Base-by-base conservation (phyloP, 2,329 filamentous ascomycete genomes). In the Pseudophaeomoniella oleicola region DNA sequence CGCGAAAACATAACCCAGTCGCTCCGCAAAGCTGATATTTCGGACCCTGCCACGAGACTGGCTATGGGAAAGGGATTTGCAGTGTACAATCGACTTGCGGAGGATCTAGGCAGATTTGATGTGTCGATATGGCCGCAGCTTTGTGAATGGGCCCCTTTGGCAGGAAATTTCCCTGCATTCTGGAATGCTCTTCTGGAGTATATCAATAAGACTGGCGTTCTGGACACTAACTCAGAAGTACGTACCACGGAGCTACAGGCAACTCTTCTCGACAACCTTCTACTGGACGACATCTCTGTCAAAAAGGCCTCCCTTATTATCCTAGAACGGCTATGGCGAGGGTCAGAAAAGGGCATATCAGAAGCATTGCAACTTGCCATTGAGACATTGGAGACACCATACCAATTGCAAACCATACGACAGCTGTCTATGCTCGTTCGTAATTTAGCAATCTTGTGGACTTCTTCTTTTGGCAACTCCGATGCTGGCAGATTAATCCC, bases 391-490 rank as follows among this genome's bases (percentile, higher is more conserved):
- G 72, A 85, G 43, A 83, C 78, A 4, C 77, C 83, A 0, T 59
- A 93, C n/a, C 74, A 72, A 33, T 65, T 94, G 3, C 74, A 87
- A 39, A 84, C 80, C 35, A 72, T 76, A 35, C 74, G 90, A 38
- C 74, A 75, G 13, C 73, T 94, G 19, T 79, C 83, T 2, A 92
- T 94, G 72, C 77, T 88, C 43, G 71, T 94, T 37, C 80, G 88
- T 33, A 86, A 84, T 49, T 67, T 94, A 31, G 78, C 69, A 2
- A 59, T 68, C 12, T 54, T 66, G 14, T 93, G 90, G 52, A 59
- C 69, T 4, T 64, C 70, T 16, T 52, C 78, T 6, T 62, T 65
- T 30, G 60, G 71, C 2, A 66, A 72, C 27, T 71, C 71, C 2
- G 82, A 79, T 73, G 60, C 92, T 44, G 67, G 72, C 40, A 69